phyloP scores from a whole-genome alignment of 1,284 basidiomycete genomes.

The Takashimella koratensis region DNA sequence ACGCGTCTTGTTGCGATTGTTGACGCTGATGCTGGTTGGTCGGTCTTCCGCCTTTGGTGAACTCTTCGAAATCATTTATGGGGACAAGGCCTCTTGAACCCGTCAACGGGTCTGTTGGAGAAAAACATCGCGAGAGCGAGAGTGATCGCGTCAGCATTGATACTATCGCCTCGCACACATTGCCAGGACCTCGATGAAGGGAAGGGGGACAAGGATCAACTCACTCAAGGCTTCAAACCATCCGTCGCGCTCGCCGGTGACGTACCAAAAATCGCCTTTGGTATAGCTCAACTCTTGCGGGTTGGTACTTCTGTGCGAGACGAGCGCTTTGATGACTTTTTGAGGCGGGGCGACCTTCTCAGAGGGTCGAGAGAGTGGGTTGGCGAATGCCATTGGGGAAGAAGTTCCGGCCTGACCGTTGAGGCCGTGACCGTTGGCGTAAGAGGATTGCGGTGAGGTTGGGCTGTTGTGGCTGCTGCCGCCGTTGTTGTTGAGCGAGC shows the following conservation, averaged over 20 bases:
- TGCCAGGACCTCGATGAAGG: no score
- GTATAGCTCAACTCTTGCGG: conserved; percentile 87
- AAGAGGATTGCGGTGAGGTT: background rate
- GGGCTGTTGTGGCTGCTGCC: background rate
- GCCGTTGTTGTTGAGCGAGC: conserved; percentile 68
- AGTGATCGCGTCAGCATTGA: conserved; percentile 22
- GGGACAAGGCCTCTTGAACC: conserved; percentile 90
- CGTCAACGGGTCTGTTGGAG: conserved; percentile 72
- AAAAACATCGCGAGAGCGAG: no score
- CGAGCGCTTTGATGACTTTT: conserved; percentile 88
- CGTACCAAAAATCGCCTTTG: conserved; percentile 97
- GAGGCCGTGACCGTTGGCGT: conserved; percentile 47
- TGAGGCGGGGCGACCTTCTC: conserved; percentile 77
- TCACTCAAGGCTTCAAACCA: conserved; percentile 80
- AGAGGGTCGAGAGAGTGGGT: conserved; percentile 61
- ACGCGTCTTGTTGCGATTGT: background rate
- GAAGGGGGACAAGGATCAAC: no score
- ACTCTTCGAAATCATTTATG: conserved; percentile 78
- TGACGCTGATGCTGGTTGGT: background rate
- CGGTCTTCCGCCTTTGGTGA: conserved; percentile 60
- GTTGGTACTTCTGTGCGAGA: conserved; percentile 64
- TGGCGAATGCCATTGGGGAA: conserved; percentile 46
- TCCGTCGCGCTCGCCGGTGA: conserved; percentile 64
- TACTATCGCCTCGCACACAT: conserved; percentile 78
- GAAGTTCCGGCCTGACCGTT: conserved; percentile 39